Base-by-base conservation (phyloP, 1,139 yeast species). In the Zygoascus sp. region DNA sequence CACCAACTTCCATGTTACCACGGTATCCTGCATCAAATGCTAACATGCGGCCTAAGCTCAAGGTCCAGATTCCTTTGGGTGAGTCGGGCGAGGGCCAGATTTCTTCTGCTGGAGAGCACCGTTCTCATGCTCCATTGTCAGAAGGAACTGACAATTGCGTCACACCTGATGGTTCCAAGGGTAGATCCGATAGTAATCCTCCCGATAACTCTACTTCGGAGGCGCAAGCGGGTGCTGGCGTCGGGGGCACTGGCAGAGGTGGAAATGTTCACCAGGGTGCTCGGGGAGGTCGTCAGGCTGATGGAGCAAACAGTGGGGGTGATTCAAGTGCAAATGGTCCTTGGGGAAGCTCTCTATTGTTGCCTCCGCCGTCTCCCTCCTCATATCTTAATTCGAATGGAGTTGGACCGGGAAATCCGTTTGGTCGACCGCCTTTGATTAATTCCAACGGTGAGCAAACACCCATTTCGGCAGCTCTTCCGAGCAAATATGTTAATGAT, bases 381-480 rank as follows among this genome's bases (percentile, higher is more conserved):
- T 53, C 55, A 11, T 56, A 57, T 45, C 44, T 58, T 19, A 54
- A 50, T 39, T 40, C 39, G n/a, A 32, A 36, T 16, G 52, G 50
- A 11, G 47, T 49, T 20, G 65, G 67, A 2, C 67, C 68, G 9
- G 65, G 64, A 5, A 64, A 65, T 40, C 66, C 67, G 21, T 63
- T 63, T 47, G 62, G 63, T 6, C 52, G 68, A 21, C 66, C 60
- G 10, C 61, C 60, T 3, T 50, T 58, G 32, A 53, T 54, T 11
- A 50, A 48, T 35, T 44, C 45, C 30, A 57, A 56, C 42, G 65
- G 68, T 1, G 73, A 69, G 42, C 70, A 67, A 48, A 69, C 73
- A 2, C 72, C 74, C 2, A 47, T 67, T 15, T 61, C 70, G 3
- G 72, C 73, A 4, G 64, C 68, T 4, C 55, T 69, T 19, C 73